Conservation (phyloP, 306 rosid genomes). For the Sesbania bispinosa region DNA sequence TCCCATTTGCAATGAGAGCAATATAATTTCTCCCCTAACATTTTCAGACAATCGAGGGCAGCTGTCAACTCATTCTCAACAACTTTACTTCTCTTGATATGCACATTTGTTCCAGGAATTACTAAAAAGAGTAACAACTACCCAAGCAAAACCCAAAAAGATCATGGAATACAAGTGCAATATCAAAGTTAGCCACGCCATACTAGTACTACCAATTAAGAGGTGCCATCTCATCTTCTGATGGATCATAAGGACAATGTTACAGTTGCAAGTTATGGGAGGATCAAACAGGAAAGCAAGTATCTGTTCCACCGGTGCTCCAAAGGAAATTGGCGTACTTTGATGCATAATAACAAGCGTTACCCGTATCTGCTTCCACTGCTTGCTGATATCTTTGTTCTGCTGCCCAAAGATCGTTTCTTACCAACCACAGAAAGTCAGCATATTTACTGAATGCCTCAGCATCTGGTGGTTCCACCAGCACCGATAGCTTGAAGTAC, state of each 20-base stretch:
- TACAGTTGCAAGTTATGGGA: constrained; percentile 4
- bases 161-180: neutral
- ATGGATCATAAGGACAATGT: neutral
- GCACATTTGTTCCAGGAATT: neutral
- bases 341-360: constrained; percentile 41
- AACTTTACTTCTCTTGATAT: too few relatives aligned
- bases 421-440: constrained; percentile 57
- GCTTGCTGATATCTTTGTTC: constrained; percentile 56
- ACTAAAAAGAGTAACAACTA: neutral
- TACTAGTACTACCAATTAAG: neutral
- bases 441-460: constrained; percentile 56
- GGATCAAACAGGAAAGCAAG: constrained; percentile 34
- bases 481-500: constrained; percentile 46
- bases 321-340: constrained; percentile 64
- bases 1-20: too few relatives aligned
- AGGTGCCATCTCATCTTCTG: neutral
- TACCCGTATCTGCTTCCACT: constrained; percentile 47
- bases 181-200: neutral
- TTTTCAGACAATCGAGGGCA: too few relatives aligned
- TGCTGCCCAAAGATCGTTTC: constrained; percentile 59
- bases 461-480: constrained; percentile 41
- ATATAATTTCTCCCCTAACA: too few relatives aligned
- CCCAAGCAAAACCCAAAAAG: neutral
- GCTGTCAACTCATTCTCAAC: too few relatives aligned
- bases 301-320: constrained; percentile 56